Conservation (phyloP, 2,329 filamentous ascomycete genomes). For the Fusarium citri region DNA sequence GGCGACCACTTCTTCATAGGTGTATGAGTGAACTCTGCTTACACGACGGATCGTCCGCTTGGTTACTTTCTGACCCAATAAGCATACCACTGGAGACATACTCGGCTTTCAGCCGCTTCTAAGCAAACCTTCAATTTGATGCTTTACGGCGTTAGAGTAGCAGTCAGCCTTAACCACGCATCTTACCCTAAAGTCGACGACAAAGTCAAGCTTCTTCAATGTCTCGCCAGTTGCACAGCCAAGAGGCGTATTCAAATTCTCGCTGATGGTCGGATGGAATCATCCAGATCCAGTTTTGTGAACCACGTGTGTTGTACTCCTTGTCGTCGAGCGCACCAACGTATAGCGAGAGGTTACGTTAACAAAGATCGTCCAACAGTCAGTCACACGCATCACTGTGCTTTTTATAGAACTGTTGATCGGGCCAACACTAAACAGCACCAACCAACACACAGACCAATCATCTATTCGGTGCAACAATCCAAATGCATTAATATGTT, state of each 20-base stretch:
- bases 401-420: constrained; percentile 35
- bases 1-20: neutral
- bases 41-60: neutral
- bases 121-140: neutral
- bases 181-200: constrained; percentile 6
- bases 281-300: neutral
- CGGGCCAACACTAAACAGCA: neutral
- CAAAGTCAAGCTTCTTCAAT: neutral
- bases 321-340: constrained; percentile 4
- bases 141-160: neutral
- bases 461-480: neutral
- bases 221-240: neutral
- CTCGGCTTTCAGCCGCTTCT: neutral
- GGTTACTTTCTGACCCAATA: neutral
- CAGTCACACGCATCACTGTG: constrained; percentile 9
- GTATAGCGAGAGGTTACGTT: neutral
- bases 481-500: constrained; percentile 2
- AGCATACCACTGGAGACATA: neutral
- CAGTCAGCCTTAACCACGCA: neutral
- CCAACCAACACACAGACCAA: constrained; percentile 8
- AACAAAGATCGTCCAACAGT: constrained; percentile 16
- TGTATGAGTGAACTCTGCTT: neutral
- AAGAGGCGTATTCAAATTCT: neutral
- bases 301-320: constrained; percentile 22
- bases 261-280: neutral